Conservation (phyloP, 768 basidiomycete species). For the Hygrocybe coccinea region DNA sequence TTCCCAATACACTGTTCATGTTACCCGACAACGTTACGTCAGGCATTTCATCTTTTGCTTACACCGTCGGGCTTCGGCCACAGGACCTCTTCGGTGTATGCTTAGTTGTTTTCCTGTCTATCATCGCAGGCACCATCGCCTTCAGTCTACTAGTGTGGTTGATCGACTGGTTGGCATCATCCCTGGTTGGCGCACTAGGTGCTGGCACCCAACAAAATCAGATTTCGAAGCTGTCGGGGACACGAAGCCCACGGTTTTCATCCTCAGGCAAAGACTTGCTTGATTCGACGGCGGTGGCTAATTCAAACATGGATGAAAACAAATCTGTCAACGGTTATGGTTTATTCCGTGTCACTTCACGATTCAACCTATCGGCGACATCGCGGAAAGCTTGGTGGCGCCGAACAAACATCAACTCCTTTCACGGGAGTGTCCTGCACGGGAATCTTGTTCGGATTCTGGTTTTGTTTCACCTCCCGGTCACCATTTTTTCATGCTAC, state of each 20-base stretch:
- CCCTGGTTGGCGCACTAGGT: constrained; percentile 22
- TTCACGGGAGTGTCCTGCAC: constrained; percentile 75
- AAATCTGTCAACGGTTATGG: constrained; percentile 42
- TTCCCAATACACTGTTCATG: constrained; percentile 70
- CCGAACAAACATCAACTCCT: constrained; percentile 63
- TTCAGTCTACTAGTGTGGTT: constrained; percentile 70
- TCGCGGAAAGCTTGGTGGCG: constrained; percentile 49
- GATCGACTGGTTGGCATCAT: constrained; percentile 52
- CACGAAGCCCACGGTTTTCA: constrained; percentile 36
- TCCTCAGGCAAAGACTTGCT: constrained; percentile 48
- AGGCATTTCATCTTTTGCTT: constrained; percentile 82
- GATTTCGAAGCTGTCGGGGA: constrained; percentile 24
- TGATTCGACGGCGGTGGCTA: constrained; percentile 25
- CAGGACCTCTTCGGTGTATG: constrained; percentile 80
- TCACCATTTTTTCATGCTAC: constrained; percentile 88
- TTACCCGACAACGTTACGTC: constrained; percentile 55
- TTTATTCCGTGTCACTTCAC: constrained; percentile 33
- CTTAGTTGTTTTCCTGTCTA: constrained; percentile 75
- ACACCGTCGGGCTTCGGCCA: constrained; percentile 75
- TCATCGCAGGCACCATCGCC: constrained; percentile 66
- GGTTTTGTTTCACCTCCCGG: constrained; percentile 88
- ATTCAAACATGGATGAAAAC: constrained; percentile 40
- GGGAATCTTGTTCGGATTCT: constrained; percentile 92
- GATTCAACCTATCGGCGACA: constrained; percentile 31
- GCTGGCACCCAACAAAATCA: constrained; percentile 20